Percentiles rank a stretch among this genome's conserved stretches.
These are phyloP conservation scores for Aspergillus cavernicola DNA, from an alignment of 495 filamentous ascomycete species.

Conservation along the genomic window DNA sequence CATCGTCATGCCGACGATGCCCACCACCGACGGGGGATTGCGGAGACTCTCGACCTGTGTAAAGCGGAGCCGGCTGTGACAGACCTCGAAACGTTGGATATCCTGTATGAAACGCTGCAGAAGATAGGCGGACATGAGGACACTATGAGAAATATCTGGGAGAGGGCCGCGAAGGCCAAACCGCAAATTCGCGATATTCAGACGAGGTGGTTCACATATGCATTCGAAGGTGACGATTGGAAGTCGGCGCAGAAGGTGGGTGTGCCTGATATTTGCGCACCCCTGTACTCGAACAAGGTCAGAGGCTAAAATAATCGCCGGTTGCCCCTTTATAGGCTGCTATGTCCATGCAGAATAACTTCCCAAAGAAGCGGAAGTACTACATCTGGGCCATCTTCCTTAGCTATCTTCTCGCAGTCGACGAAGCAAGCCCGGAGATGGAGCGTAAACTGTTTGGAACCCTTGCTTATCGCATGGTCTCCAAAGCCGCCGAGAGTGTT, in stretches of 20 bases:
- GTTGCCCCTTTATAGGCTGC: conserved; percentile 38
- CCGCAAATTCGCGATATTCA: conserved; percentile 51
- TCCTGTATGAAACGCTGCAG: conserved; percentile 36
- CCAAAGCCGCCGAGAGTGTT: conserved; percentile 51
- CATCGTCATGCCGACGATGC: conserved; percentile 41
- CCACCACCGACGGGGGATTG: conserved; percentile 38
- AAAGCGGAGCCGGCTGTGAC: conserved; percentile 45
- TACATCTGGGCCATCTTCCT: conserved; percentile 57
- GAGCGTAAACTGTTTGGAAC: conserved; percentile 55
- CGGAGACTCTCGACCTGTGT: conserved; percentile 46
- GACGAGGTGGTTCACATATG: conserved; percentile 49
- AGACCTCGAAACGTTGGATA: conserved; percentile 49
- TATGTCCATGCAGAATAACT: conserved; percentile 58
- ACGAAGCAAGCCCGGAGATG: conserved; percentile 36
- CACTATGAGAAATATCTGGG: conserved; percentile 46
- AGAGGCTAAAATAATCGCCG: background rate
- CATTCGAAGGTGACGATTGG: conserved; percentile 49
- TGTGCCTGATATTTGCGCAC: background rate
- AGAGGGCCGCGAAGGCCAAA: conserved; percentile 49
- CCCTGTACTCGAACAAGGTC: background rate
- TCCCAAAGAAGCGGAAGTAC: conserved; percentile 52
- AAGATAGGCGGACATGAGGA: conserved; percentile 31
- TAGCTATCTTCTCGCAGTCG: conserved; percentile 38
- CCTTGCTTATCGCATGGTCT: conserved; percentile 57
- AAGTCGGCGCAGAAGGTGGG: conserved; percentile 56